Conservation (phyloP, 768 basidiomycete genomes). For the Leccinum rimulosum region DNA sequence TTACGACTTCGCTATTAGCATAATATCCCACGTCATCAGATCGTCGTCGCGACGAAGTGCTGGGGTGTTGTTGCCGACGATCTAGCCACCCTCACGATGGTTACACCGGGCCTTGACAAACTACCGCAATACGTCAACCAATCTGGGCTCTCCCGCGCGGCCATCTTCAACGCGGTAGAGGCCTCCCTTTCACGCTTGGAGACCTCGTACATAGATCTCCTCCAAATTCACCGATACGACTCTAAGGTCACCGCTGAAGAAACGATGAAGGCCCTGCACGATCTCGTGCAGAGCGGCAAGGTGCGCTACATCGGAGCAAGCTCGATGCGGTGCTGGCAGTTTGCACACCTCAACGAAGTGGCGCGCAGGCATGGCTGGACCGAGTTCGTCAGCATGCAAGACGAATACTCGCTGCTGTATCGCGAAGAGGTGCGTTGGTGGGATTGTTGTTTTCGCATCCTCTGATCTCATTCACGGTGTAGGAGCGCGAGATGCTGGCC, state of each 20-base stretch:
- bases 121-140: slow-evolving; percentile 30
- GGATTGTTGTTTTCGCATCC: too few species aligned
- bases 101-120: neutral
- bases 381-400: slow-evolving; percentile 41
- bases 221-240: slow-evolving; percentile 48
- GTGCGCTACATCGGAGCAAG: slow-evolving; percentile 52
- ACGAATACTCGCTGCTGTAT: slow-evolving; percentile 39
- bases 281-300: slow-evolving; percentile 46
- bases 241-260: slow-evolving; percentile 36
- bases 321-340: slow-evolving; percentile 47
- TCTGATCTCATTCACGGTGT: neutral
- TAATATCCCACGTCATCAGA: slow-evolving; percentile 31
- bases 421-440: slow-evolving; percentile 42
- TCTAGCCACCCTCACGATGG: neutral
- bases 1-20: slow-evolving; percentile 14
- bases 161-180: slow-evolving; percentile 38
- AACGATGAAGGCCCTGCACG: slow-evolving; percentile 51
- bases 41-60: slow-evolving; percentile 34
- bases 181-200: slow-evolving; percentile 37
- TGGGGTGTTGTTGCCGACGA: slow-evolving; percentile 13
- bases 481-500: slow-evolving; percentile 46
- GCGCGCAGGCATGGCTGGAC: slow-evolving; percentile 48
- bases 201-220: slow-evolving; percentile 38
- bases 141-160: slow-evolving; percentile 33
- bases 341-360: slow-evolving; percentile 42